Evolutionary conservation across 108 stramenopile species (phyloP).

Genomic region (Cyclotella distinguenda): DNA sequence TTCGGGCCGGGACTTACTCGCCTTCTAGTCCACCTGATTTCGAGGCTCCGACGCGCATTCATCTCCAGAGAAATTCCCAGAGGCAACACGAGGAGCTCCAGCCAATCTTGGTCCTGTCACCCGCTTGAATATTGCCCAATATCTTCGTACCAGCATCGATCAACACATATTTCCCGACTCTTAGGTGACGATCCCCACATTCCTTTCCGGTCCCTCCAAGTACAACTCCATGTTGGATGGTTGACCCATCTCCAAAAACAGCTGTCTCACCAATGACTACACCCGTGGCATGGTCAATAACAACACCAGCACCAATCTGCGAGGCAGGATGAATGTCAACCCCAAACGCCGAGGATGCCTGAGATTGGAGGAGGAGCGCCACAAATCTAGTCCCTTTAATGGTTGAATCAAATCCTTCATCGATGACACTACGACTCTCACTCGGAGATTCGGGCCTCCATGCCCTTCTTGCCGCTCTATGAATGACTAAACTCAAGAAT

Average conservation of each 20-base stretch:
- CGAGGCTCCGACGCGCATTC: no score
- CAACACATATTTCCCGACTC: constrained; percentile 65
- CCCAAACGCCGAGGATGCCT: constrained; percentile 60
- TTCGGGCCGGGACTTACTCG: no score
- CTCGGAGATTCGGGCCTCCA: constrained; percentile 31
- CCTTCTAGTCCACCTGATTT: no score
- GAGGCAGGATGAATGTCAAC: constrained; percentile 78
- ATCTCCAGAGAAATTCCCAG: no score
- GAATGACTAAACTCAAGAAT: constrained; percentile 43
- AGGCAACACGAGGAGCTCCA: no score
- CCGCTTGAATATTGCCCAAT: constrained; percentile 63
- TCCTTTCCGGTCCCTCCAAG: constrained; percentile 63
- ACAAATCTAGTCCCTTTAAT: constrained; percentile 36
- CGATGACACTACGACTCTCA: background rate
- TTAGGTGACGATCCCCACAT: constrained; percentile 68
- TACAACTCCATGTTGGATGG: constrained; percentile 62
- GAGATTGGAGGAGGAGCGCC: constrained; percentile 58
- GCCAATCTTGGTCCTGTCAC: constrained; percentile 55
- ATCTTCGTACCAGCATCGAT: constrained; percentile 66
- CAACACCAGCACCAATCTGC: constrained; percentile 48
- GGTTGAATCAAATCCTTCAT: background rate
- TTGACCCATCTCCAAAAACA: constrained; percentile 52
- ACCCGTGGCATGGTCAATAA: constrained; percentile 68
- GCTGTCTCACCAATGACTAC: constrained; percentile 70
- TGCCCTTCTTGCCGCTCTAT: constrained; percentile 44